Percentiles rank a stretch among this genome's conserved stretches.
phyloP scores from a whole-genome alignment of 495 filamentous ascomycete species.

The Chaetomium fimeti region DNA sequence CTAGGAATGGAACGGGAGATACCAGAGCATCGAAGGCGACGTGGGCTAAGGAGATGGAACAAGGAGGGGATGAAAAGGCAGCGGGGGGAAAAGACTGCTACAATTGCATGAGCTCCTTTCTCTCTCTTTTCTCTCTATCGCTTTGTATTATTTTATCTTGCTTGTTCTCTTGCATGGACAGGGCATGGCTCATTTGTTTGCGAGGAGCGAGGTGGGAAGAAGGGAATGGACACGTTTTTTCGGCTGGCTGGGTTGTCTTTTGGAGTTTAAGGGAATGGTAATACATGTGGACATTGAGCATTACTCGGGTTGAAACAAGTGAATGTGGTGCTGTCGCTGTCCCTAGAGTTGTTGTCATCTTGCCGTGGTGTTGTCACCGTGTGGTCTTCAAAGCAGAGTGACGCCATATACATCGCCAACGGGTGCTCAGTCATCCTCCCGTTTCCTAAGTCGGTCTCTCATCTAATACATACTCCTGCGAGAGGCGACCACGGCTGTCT shows the following conservation, averaged over 20 bases:
- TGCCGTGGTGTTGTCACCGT: neutral
- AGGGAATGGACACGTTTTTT: neutral
- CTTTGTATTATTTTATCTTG: neutral
- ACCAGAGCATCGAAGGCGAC: neutral
- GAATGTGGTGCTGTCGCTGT: neutral
- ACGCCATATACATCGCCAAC: too few species aligned
- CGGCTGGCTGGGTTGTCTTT: neutral
- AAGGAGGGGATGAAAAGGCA: neutral
- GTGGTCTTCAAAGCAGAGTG: too few species aligned
- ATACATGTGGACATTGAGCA: neutral
- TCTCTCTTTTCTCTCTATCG: neutral
- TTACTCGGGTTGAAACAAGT: neutral
- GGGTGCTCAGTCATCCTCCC: too few species aligned
- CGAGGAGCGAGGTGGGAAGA: neutral
- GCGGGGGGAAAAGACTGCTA: neutral
- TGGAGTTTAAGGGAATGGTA: neutral
- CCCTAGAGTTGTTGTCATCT: neutral
- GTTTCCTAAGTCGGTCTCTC: too few species aligned
- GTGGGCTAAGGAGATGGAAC: neutral
- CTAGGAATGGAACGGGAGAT: neutral
- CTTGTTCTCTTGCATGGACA: neutral
- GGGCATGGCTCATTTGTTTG: constrained; percentile 9
- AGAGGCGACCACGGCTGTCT: too few species aligned
- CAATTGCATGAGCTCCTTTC: neutral
- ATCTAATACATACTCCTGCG: too few species aligned